phyloP scores from a whole-genome alignment of 1,139 yeast species.

The Pichia terricola region DNA sequence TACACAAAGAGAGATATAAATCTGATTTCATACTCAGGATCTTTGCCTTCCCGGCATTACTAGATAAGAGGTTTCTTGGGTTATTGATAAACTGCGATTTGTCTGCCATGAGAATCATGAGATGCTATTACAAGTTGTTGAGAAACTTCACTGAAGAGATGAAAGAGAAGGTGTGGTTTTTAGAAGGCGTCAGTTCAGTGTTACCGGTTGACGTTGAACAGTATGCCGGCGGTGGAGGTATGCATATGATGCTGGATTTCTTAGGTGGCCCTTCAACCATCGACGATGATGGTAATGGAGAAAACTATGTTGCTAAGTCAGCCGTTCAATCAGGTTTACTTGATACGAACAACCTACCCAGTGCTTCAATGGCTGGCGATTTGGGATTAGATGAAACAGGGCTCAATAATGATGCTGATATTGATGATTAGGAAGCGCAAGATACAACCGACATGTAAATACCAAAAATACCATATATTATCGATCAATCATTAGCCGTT shows the following conservation, averaged over 20 bases:
- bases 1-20: constrained; percentile 73
- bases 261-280: constrained; percentile 62
- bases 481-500: too few species aligned
- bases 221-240: constrained; percentile 79
- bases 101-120: constrained; percentile 81
- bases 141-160: constrained; percentile 76
- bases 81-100: constrained; percentile 76
- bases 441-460: too few species aligned
- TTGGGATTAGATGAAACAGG: constrained; percentile 21
- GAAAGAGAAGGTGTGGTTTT: constrained; percentile 87
- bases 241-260: constrained; percentile 85
- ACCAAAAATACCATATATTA: too few species aligned
- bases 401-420: constrained; percentile 10
- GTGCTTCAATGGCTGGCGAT: constrained; percentile 30
- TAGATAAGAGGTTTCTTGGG: constrained; percentile 70
- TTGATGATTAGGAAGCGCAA: background rate
- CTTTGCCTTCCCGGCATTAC: constrained; percentile 86
- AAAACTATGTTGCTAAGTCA: constrained; percentile 34
- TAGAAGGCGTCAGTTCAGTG: constrained; percentile 84
- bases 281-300: constrained; percentile 30
- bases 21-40: constrained; percentile 80
- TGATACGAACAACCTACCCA: constrained; percentile 48
- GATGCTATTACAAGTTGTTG: constrained; percentile 74
- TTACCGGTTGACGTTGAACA: constrained; percentile 79
- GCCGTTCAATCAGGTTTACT: constrained; percentile 32